Conservation (phyloP, 805 yeast genomes). For the Yarrowia divulgata region DNA sequence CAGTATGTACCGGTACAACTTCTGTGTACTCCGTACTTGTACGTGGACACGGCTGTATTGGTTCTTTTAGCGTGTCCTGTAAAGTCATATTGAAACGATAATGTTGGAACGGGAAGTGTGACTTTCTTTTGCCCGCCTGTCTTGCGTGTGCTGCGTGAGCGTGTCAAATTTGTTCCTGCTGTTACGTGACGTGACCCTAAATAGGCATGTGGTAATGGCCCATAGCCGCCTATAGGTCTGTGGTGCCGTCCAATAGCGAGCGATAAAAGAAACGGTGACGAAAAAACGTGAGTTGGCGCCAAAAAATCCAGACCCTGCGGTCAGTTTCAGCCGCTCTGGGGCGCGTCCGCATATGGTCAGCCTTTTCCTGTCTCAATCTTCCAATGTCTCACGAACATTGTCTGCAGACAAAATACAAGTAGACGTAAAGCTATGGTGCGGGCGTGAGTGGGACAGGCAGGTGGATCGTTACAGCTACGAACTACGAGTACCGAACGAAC, state of each 20-base stretch:
- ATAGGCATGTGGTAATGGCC: background rate
- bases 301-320: background rate
- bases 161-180: background rate
- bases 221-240: background rate
- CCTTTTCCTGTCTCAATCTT: conserved; percentile 1
- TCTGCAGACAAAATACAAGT: background rate
- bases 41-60: too few relatives aligned
- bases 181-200: conserved; percentile 13
- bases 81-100: background rate
- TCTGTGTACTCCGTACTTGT: too few relatives aligned
- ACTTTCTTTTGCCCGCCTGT: background rate
- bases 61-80: background rate
- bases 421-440: background rate
- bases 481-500: too few relatives aligned
- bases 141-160: background rate
- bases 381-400: conserved; percentile 9
- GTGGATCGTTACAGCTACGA: background rate
- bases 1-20: too few relatives aligned
- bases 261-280: background rate
- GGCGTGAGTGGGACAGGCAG: background rate
- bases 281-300: background rate
- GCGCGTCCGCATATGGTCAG: background rate
- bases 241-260: background rate
- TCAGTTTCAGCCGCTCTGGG: background rate
- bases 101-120: background rate